A percentile compares a stretch with the other conserved stretches of the same genome.
phyloP scores from a whole-genome alignment of 23 red algal genomes.

The Chondrus crispus region DNA sequence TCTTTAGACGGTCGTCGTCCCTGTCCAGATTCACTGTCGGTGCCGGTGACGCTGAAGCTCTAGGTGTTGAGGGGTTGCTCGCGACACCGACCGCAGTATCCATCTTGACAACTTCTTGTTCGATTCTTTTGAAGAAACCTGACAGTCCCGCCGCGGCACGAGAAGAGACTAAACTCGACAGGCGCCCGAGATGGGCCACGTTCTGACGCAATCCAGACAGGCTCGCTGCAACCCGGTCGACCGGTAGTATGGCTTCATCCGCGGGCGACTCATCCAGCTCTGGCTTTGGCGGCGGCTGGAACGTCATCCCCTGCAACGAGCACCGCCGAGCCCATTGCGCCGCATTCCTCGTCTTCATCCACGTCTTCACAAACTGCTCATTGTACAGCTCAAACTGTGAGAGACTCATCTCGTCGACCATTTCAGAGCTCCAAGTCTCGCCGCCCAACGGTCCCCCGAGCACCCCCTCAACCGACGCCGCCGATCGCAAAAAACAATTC shows the following conservation, averaged over 20 bases:
- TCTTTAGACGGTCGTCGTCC: neutral
- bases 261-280: slow-evolving; percentile 45
- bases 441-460: slow-evolving; percentile 31
- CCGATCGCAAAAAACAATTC: slow-evolving; percentile 52
- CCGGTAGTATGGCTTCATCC: slow-evolving; percentile 46
- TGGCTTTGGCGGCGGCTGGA: slow-evolving; percentile 39
- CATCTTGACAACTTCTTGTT: slow-evolving; percentile 49
- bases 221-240: slow-evolving; percentile 57
- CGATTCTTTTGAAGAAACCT: slow-evolving; percentile 42
- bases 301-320: neutral
- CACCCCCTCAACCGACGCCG: slow-evolving; percentile 42
- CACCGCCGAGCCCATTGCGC: slow-evolving; percentile 41
- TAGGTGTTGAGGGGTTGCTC: neutral
- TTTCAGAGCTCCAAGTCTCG: slow-evolving; percentile 54
- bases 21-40: neutral
- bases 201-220: slow-evolving; percentile 49
- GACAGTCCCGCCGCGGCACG: slow-evolving; percentile 50
- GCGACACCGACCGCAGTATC: neutral
- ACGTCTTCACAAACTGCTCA: slow-evolving; percentile 29
- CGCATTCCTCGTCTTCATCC: slow-evolving; percentile 63
- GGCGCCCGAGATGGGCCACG: slow-evolving; percentile 32
- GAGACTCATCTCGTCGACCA: slow-evolving; percentile 30
- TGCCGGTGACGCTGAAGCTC: neutral
- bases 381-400: slow-evolving; percentile 49
- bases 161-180: slow-evolving; percentile 36